Conservation (phyloP, 768 basidiomycete species). For the Leccinellum luteum region DNA sequence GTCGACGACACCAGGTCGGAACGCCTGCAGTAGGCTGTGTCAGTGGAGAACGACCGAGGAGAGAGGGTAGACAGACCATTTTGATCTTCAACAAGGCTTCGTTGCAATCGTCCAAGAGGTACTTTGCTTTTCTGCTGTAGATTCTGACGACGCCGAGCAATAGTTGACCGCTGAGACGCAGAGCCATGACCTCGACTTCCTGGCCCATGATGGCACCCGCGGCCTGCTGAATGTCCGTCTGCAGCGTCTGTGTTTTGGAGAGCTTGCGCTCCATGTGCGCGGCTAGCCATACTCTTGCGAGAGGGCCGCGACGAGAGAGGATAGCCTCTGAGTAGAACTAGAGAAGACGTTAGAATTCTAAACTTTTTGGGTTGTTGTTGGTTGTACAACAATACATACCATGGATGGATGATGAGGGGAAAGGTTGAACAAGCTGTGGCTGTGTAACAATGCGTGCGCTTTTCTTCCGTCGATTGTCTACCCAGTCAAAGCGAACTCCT, state of each 20-base stretch:
- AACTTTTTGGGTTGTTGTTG: too few species aligned
- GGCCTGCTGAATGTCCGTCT: slow-evolving; percentile 93
- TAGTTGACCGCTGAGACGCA: slow-evolving; percentile 94
- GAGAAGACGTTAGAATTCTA: not conserved
- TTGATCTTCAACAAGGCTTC: slow-evolving; percentile 95
- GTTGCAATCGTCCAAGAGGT: slow-evolving; percentile 95
- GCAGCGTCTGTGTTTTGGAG: slow-evolving; percentile 90
- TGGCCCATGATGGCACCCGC: slow-evolving; percentile 96
- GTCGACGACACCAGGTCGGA: slow-evolving; percentile 93
- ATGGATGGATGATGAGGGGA: too few species aligned
- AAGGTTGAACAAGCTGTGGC: slow-evolving; percentile 25
- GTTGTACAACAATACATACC: too few species aligned
- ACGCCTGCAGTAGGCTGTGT: slow-evolving; percentile 54
- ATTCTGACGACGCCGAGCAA: slow-evolving; percentile 96
- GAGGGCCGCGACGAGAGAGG: slow-evolving; percentile 87
- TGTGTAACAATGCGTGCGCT: slow-evolving; percentile 8
- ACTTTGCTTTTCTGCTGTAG: slow-evolving; percentile 97
- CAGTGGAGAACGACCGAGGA: not conserved
- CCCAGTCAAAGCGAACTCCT: too few species aligned
- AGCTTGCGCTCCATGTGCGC: slow-evolving; percentile 99
- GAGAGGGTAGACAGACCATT: slow-evolving; percentile 53
- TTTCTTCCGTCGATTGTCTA: not conserved
- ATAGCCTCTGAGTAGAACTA: slow-evolving; percentile 95
- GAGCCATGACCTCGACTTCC: slow-evolving; percentile 89
- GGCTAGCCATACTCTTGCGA: slow-evolving; percentile 98